These are phyloP conservation scores for Rhodamnia argentea DNA, from an alignment of 345 rosid species.

Conservation along the genomic window DNA sequence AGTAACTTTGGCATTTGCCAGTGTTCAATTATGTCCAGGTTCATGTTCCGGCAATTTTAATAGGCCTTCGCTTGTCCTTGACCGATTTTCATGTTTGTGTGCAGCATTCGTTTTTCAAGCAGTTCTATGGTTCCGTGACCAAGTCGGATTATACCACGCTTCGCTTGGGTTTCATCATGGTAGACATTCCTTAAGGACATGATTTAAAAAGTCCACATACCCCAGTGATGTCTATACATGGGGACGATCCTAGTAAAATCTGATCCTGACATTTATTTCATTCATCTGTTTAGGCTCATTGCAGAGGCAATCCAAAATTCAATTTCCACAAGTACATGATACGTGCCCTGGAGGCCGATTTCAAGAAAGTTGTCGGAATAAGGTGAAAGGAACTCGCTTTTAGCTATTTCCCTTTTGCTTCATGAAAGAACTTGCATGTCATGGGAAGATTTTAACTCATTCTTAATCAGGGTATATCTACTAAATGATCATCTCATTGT, in stretches of 20 bases:
- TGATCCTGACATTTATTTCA: neutral
- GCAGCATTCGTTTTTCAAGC: constrained; percentile 85
- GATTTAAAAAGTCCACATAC: neutral
- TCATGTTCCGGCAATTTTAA: neutral
- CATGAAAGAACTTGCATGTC: neutral
- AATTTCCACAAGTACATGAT: constrained; percentile 77
- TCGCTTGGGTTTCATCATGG: constrained; percentile 79
- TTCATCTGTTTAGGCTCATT: constrained; percentile 45
- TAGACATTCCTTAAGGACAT: constrained; percentile 2
- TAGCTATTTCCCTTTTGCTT: neutral
- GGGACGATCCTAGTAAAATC: fast-evolving
- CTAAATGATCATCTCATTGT: neutral
- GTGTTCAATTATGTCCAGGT: neutral
- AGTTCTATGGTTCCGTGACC: constrained; percentile 70
- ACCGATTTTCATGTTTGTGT: neutral
- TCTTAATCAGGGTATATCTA: neutral
- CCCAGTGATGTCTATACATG: neutral
- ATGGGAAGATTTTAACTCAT: neutral
- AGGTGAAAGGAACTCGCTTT: constrained; percentile 26
- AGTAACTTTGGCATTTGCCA: neutral
- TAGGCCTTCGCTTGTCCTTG: neutral
- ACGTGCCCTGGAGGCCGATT: constrained; percentile 91
- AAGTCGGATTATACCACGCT: constrained; percentile 68
- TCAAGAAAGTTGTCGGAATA: constrained; percentile 88
- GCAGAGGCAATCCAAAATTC: constrained; percentile 61